Base-by-base conservation (phyloP, 179 eudicot genomes). In the Camellia oleifera region DNA sequence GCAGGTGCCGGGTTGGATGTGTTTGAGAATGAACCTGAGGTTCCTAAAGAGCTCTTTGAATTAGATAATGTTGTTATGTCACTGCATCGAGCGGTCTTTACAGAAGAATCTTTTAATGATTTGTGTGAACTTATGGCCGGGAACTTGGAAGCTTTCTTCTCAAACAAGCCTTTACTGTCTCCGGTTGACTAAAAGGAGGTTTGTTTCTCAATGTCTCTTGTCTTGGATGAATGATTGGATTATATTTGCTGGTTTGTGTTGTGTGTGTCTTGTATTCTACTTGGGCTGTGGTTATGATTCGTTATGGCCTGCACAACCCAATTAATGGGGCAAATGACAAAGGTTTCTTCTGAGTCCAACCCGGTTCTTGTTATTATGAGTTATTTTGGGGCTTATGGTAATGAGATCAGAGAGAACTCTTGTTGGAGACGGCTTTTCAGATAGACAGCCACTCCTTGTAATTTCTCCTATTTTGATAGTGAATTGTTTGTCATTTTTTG, bases 1-100 rank as follows among this genome's bases (percentile, higher is more conserved):
- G 92, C 88, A 8, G 97, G 95, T 48, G 97, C 97, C 50, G 95
- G 93, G 0, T 81, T 93, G 78, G 97, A 93, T 70, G 95, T 89
- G 78, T 91, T 88, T 75, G 95, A 89, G 81, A 76, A 88, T 40
- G 95, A 93, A 80, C 97, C 92, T 12, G 7, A 57, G 70, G 87
- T 89, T 46, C 90, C 95, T 2, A 23, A 82, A 44, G 91, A 90
- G 80, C 85, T 93, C 15, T 64, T 85, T 70, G 80, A 56, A 17
- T 69, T 90, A 84, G 86, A 91, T 23, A 91, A 88, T 79, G 95
- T 90, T 62, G 95, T 90, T 20, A 14, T 90, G 81, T 81, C 88
- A 6, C 93, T 93, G 0, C 97, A 93, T 80, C 40, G 7, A 6
- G 95, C 91, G 32, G 84, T 62, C 12, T 23, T 7, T 14, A 91